Evolutionary conservation across 1,139 yeast genomes (phyloP), one percentile per base, ranked within the genome.

Genomic region (Casaregolazyma suthepensis): DNA sequence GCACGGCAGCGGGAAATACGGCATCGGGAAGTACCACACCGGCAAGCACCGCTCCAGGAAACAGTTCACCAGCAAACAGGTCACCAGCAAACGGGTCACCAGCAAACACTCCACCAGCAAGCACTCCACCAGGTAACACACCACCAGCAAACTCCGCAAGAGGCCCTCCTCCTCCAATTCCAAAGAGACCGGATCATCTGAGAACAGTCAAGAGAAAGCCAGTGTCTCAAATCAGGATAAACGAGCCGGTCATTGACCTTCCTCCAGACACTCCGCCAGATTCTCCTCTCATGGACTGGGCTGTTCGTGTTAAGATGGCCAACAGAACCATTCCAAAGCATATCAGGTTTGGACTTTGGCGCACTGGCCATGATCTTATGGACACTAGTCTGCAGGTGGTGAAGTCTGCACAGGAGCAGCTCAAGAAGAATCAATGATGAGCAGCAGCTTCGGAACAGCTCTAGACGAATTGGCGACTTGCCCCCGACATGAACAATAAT

Each of bases 281-380:
- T 6, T 49, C 52, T 5, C 44, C 52, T 7, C 26, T 49, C 12
- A 22, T 44, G 9, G 45, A 49, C 38, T 77, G 81, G 81, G 71
- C 70, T 52, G 58, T 60, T 43, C 68, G 81, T 40, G 69, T 76
- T 3, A 58, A 58, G 9, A 61, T 62, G 2, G 76, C 78, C 3
- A 63, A 69, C 2, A 59, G 61, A 20, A 57, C 57, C 51, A 57
- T 72, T 18, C 74, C 75, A 3, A 54, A 58, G 3, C 56, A 59
- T 5, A 62, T 70, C 3, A 51, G 61, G 26, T 57, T 72, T 42
- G 61, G 66, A 15, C 62, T 68, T 61, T 72, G 75, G 75, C 59
- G 71, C 17, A 55, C 59, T 2, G 74, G 74, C 12, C 54, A 51
- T 18, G 75, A 71, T 45, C 64, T 71, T 3, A 60, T 59, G 46